Percentiles rank a stretch among this genome's conserved stretches.
Conservation (phyloP, 2,329 filamentous ascomycete genomes). For the Fusarium domesticum region DNA sequence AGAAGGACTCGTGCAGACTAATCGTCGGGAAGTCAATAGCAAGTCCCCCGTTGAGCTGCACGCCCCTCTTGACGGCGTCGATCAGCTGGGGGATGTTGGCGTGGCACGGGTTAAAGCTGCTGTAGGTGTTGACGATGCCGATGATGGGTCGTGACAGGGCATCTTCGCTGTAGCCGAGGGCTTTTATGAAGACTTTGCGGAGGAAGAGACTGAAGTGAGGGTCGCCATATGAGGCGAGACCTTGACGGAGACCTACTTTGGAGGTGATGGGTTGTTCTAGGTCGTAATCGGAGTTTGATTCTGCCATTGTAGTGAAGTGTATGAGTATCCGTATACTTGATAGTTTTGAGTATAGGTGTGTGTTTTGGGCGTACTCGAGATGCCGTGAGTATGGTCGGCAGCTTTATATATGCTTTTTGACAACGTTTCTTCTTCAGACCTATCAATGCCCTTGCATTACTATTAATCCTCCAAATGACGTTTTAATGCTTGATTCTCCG, state of each 20-base stretch:
- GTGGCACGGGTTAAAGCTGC: conserved; percentile 72
- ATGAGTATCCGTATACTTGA: no score
- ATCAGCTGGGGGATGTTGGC: conserved; percentile 69
- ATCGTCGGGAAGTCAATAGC: conserved; percentile 74
- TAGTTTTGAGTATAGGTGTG: no score
- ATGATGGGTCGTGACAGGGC: conserved; percentile 67
- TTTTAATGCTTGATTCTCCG: conserved; percentile 14
- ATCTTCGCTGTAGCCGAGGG: conserved; percentile 69
- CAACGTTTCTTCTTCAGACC: conserved; percentile 7
- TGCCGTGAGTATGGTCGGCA: no score
- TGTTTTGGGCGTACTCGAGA: no score
- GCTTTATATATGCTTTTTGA: no score
- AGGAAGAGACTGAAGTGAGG: conserved; percentile 73
- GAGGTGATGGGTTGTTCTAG: conserved; percentile 52
- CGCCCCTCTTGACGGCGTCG: conserved; percentile 65
- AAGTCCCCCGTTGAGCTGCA: conserved; percentile 64
- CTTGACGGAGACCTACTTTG: conserved; percentile 56
- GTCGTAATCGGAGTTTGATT: conserved; percentile 56
- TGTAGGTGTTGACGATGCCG: conserved; percentile 73
- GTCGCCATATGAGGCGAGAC: conserved; percentile 68
- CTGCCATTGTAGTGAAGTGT: conserved; percentile 18
- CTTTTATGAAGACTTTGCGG: conserved; percentile 75
- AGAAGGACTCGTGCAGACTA: conserved; percentile 66
- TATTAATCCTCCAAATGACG: conserved; percentile 6
- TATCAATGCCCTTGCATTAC: conserved; percentile 25